Base-by-base conservation (phyloP, 306 rosid species). In the Malus sieversii region DNA sequence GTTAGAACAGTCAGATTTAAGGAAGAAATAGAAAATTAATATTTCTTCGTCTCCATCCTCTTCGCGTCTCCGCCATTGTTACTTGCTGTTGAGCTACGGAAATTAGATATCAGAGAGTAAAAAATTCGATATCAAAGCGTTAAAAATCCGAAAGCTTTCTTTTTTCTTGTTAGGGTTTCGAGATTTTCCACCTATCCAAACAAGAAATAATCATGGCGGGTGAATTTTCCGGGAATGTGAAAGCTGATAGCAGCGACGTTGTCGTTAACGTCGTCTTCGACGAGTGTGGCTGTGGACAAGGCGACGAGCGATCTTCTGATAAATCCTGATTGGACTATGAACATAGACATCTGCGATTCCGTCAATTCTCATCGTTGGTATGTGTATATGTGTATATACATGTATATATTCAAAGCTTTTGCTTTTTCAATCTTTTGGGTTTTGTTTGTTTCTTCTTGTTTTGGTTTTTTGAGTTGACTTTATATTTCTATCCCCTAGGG, bases 251-350 rank as follows among this genome's bases (percentile, higher is more conserved):
- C 27, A 25, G 27, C 0, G 27, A 25, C 27, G 27, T 25, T 1
- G 27, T 25, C 27, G 27, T 25, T 25, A 25, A 25, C 27, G 27
- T 25, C 27, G 27, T 25, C 27, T 25, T 25, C 27, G 27, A 25
- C 27, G 27, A 25, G 27, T 25, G 64, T 92, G 32, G 99, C 99
- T 68, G 99, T 96, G 19, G 99, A 96, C 75, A 96, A 96, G 84
- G 99, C 98, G 77, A 96, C 99, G 78, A 96, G 99, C 87, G 99
- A 90, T 84, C 98, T 96, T 86, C 96, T 96, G 70, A 85, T 96
- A 74, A 90, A 89, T 27, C 99, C 99, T 73, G 99, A 96, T 90
- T 96, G 98, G 99, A 92, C 99, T 69, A 92, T 96, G 91, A 96
- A 96, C 82, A 96, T 96, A 80, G 98, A 92, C 82, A 96, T 96